These are phyloP conservation scores for Malus sylvestris DNA, from an alignment of 306 rosid genomes.

Conservation along the genomic window DNA sequence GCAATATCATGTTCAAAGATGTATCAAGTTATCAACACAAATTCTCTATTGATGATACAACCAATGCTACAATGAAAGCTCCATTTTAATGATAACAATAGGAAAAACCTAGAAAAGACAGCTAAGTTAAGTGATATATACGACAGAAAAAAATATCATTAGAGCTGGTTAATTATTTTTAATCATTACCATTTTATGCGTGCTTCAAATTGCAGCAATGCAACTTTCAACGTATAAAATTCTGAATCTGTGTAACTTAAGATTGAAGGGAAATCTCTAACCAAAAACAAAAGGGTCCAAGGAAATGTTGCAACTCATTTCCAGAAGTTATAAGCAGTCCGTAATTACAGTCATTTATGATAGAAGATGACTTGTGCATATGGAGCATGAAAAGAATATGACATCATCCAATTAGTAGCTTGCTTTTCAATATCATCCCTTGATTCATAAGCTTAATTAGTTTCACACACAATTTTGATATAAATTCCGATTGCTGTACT, in stretches of 20 bases:
- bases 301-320: background rate
- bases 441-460: background rate
- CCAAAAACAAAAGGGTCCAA: too few species aligned
- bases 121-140: background rate
- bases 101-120: background rate
- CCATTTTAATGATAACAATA: background rate
- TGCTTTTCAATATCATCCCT: background rate
- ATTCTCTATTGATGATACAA: conserved; percentile 4
- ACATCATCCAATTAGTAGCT: background rate
- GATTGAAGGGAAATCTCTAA: background rate
- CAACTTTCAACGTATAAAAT: background rate
- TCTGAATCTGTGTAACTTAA: background rate
- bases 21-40: background rate
- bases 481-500: background rate
- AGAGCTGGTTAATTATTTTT: background rate
- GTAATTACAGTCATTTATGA: background rate
- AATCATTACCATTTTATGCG: background rate
- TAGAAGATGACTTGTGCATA: background rate
- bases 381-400: background rate
- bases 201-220: background rate
- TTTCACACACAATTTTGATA: background rate
- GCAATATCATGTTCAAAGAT: conserved; percentile 15
- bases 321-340: background rate
- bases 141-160: background rate
- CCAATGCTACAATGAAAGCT: background rate